phyloP scores from a whole-genome alignment of 2,329 filamentous ascomycete genomes.

The Metarhizium humberi region DNA sequence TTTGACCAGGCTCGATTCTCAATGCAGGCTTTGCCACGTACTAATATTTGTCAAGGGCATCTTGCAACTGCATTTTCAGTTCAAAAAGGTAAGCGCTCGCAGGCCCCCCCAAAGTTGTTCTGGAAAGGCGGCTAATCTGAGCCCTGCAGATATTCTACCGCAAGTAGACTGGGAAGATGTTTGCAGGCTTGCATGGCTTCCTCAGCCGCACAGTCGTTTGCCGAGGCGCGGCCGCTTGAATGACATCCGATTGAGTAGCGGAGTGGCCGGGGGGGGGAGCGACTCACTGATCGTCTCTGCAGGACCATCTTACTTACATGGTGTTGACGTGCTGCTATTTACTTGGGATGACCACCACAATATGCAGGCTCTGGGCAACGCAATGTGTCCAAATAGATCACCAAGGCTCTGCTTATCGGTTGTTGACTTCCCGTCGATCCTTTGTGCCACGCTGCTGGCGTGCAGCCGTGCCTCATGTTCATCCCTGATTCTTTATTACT shows the following conservation, averaged over 20 bases:
- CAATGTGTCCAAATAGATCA: neutral
- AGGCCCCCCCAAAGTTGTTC: neutral
- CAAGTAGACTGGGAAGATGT: conserved; percentile 2
- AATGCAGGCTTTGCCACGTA: conserved; percentile 5
- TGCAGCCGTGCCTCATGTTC: neutral
- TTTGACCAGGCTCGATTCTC: conserved; percentile 8
- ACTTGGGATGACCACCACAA: neutral
- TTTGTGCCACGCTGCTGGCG: neutral
- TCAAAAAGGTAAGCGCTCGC: conserved; percentile 67
- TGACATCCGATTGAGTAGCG: neutral
- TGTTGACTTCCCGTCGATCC: neutral
- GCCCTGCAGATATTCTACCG: conserved; percentile 9
- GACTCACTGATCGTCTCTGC: neutral
- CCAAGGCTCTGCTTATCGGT: neutral
- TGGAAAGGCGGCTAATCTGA: neutral
- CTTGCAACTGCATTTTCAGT: conserved; percentile 93
- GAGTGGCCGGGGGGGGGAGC: neutral
- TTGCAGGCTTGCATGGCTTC: neutral
- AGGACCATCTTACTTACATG: neutral
- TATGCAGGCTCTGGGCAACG: neutral
- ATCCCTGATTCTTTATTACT: neutral
- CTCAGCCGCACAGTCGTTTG: neutral
- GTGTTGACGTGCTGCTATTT: neutral
- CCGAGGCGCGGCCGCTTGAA: neutral
- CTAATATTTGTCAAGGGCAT: conserved; percentile 35